Base-by-base conservation (phyloP, 2,329 filamentous ascomycete species). In the Coleophoma cylindrospora region DNA sequence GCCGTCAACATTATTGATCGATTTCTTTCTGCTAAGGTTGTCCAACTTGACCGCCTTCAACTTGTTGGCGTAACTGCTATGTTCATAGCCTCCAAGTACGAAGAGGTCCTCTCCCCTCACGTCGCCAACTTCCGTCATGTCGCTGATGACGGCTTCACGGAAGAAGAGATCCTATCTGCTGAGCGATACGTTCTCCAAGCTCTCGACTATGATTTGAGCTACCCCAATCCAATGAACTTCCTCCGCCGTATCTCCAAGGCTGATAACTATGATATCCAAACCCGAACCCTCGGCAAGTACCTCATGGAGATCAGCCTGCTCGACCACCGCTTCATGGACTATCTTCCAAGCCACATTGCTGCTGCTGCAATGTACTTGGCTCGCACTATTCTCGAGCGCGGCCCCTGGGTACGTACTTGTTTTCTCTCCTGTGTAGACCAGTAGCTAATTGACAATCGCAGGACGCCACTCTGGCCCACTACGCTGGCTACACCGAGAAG, bases 211-310 rank as follows among this genome's bases (percentile, higher is more conserved):
- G 92, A 99, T 67, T 83, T 99, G 57, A 96, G 91, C 75, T 99
- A 96, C 66, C 94, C 94, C 50, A 99, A 99, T 72, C 94, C 94
- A 19, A 99, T 99, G 94, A 99, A 99, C 80, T 99, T 99, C 75
- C 83, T 99, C 54, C 89, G 94, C 57, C 89, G 95, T 60, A 96
- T 99, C 70, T 97, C 92, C 54, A 99, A 99, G 78, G 95, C 94
- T 64, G 95, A 99, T 74, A 94, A 95, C 76, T 99, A 99, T 73
- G 92, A 99, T 70, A 96, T 97, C 64, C 90, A 96, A 70, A 96
- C 91, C 54, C 89, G 94, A 63, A 99, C 94, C 43, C 82, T 99
- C 53, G 94, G 90, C 69, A 99, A 99, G 74, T 99, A 97, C 69
- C 78, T 99, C 44, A 90, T 96, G 74, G 94, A 99, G 75, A 96